Base-by-base conservation (phyloP, 2,329 filamentous ascomycete species). In the Fusarium sterilihyphosum region DNA sequence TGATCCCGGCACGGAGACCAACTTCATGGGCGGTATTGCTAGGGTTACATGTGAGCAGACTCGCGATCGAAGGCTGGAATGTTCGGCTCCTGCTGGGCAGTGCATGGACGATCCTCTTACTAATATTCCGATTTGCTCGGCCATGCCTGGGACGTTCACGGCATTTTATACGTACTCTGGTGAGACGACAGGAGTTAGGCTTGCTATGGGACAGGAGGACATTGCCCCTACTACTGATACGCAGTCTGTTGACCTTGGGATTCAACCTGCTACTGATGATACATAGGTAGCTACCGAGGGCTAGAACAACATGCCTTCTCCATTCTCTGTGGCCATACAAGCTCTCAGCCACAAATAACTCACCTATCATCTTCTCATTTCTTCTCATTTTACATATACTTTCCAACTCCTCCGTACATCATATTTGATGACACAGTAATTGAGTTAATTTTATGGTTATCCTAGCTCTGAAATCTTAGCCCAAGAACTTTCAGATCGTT, bases 291-390 rank as follows among this genome's bases (percentile, higher is more conserved):
- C 14, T 4, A 16, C 6, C n/a, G 10, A 17, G n/a, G 38, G n/a
- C n/a, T 18, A 5, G 41, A 44, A 24, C 6, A 40, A 24, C 5
- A 24, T 10, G n/a, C 6, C 22, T 43, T 43, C 13, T 43, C 40
- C 9, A 2, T n/a, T 43, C 13, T 9, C 5, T 43, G 13, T 5
- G 40, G 8, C 3, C 0, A n/a, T n/a, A 8, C 0, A 43, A 16
- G 9, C 22, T n/a, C 22, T 43, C 22, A 41, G 22, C 22, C 5
- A 43, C 33, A 35, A 35, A 35, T 17, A 35, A 35, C 33, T 1
- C 33, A 35, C 2, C 33, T 16, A 16, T 6, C 31, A 33, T 33
- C 40, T 43, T 43, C 22, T n/a, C 14, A 17, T 43, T 33, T 33
- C 41, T 44, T 44, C n/a, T 18, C 16, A 8, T 44, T 35, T 35